Evolutionary conservation across 345 rosid species (phyloP), one percentile per base, ranked within the genome.

Genomic region (Eucalyptus curtisii): DNA sequence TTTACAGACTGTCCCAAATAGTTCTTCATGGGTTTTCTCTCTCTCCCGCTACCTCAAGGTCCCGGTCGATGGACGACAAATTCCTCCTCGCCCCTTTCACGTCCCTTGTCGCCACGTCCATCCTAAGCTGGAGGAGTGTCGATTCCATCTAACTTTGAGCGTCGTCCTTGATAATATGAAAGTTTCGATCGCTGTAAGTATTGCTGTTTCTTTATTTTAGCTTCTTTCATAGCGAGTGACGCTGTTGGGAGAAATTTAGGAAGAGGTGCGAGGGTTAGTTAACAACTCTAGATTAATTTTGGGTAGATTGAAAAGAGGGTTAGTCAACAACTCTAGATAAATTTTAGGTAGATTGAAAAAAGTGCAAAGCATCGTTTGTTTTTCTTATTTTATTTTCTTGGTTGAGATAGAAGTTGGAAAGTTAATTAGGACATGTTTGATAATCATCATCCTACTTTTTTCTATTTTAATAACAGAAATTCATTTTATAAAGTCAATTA

Each of bases 11-110:
- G 2, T 52, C 55, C 55, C 55, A 52, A 52, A 52, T 20, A 27
- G 59, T 55, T 59, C 66, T 59, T 59, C 66, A 1, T 10, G 7
- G 13, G 7, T 57, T 24, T 20, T 57, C 95, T 92, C 94, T 22
- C 85, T 90, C 87, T 87, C 94, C 24, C 92, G 92, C 49, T 96
- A 92, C 92, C 85, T 89, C 24, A 92, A 93, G 88, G 55, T 93
- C 95, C 68, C 92, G 94, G 27, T 92, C 93, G 85, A 92, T 92
- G 68, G 91, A 68, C 87, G 88, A 90, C 90, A 49, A 10, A 17
- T 15, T 27, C 87, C 61, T 44, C 82, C 81, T 89, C 53, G 92
- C 95, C 42, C 95, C 96, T 27, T 95, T 95, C 93, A 93, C 95
- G 92, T 85, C 93, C 45, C 64, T 94, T 31, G 88, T 94, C n/a